A percentile compares a stretch with the other conserved stretches of the same genome.
Evolutionary conservation across 176 grass and related monocot species (phyloP).

Genomic region (Tillandsia fasciculata): DNA sequence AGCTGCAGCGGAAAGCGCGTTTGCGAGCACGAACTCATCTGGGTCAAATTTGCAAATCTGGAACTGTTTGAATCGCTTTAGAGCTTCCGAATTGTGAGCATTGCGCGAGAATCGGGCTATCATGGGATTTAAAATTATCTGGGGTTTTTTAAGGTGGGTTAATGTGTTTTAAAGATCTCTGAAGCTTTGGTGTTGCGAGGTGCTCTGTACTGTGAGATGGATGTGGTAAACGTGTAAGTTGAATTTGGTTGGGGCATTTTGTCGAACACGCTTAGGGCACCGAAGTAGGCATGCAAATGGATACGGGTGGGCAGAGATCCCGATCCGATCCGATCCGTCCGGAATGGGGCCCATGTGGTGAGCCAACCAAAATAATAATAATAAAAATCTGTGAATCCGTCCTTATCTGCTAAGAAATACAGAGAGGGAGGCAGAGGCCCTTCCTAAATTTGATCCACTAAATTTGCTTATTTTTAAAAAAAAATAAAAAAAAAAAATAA

Average conservation of each 20-base stretch:
- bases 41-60: background rate
- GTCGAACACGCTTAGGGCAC: background rate
- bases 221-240: background rate
- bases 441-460: too few relatives aligned
- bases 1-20: too few relatives aligned
- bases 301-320: too few relatives aligned
- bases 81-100: background rate
- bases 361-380: too few relatives aligned
- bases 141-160: background rate
- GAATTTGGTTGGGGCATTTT: conserved; percentile 15
- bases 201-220: background rate
- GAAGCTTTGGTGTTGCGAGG: background rate
- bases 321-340: too few relatives aligned
- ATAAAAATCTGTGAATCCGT: too few relatives aligned
- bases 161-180: background rate
- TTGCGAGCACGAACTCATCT: conserved; percentile 7
- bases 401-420: too few relatives aligned
- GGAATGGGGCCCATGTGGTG: too few relatives aligned
- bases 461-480: too few relatives aligned
- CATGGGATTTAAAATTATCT: background rate
- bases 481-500: too few relatives aligned
- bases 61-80: conserved; percentile 7
- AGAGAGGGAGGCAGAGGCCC: too few relatives aligned
- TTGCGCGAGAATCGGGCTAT: background rate
- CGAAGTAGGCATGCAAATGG: background rate